These are phyloP conservation scores for Zasmidium citrigriseum DNA, from an alignment of 2,329 filamentous ascomycete species.

Conservation along the genomic window DNA sequence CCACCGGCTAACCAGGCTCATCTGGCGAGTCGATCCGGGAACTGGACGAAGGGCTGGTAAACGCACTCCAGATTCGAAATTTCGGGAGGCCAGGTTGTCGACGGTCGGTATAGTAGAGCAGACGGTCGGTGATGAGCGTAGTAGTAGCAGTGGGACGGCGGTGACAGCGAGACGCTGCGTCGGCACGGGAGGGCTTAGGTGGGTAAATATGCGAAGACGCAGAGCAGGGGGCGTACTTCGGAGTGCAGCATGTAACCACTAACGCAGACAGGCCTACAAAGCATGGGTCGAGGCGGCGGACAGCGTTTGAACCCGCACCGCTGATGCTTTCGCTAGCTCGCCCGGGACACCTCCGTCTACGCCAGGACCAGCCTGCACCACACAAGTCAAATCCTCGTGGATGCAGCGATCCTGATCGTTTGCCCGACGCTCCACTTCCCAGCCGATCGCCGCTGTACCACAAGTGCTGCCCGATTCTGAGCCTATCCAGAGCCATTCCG, in stretches of 20 bases:
- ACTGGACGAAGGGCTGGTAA: constrained; percentile 2
- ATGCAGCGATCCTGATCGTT: not conserved
- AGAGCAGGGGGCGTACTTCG: constrained; percentile 2
- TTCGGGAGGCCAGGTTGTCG: not conserved
- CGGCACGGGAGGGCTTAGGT: constrained; percentile 13
- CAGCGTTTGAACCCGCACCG: not conserved
- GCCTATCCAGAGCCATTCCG: constrained; percentile 13
- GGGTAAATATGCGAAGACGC: constrained; percentile 12
- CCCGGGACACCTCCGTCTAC: not conserved
- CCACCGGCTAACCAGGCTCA: constrained; percentile 3
- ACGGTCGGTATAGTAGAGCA: not conserved
- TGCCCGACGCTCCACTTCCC: not conserved
- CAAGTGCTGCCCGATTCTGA: constrained; percentile 6
- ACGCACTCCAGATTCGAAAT: too few species aligned
- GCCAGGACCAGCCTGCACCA: not conserved
- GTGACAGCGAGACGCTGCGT: constrained; percentile 7
- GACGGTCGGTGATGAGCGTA: not conserved
- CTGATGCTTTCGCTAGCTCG: not conserved
- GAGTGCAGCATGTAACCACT: constrained; percentile 6
- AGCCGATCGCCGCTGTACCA: constrained; percentile 13
- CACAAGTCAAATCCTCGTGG: not conserved
- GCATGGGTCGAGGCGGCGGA: not conserved
- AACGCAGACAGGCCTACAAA: not conserved
- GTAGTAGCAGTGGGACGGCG: constrained; percentile 1
- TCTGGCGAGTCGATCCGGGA: not conserved